Evolutionary conservation across 2,329 filamentous ascomycete species (phyloP).

Genomic region (Alternaria sp.): DNA sequence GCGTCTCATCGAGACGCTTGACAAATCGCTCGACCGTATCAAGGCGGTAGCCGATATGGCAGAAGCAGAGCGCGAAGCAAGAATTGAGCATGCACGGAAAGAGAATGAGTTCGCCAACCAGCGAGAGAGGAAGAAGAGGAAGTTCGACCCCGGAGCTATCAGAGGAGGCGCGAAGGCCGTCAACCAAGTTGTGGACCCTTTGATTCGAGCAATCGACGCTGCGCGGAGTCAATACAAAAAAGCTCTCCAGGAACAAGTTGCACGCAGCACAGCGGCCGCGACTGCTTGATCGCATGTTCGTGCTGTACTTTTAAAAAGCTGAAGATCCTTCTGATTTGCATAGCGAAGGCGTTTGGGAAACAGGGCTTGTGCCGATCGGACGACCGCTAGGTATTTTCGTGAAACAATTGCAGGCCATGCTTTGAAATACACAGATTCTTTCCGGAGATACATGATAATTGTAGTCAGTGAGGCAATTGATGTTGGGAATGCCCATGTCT

Average conservation of each 20-base stretch:
- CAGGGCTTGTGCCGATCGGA: neutral
- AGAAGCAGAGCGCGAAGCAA: conserved; percentile 72
- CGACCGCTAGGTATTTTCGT: neutral
- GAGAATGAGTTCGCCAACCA: conserved; percentile 74
- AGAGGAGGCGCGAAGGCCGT: conserved; percentile 80
- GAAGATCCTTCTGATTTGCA: conserved; percentile 24
- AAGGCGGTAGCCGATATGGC: conserved; percentile 80
- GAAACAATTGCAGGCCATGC: neutral
- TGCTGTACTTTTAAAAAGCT: too few species aligned
- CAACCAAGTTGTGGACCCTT: conserved; percentile 75
- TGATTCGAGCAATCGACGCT: conserved; percentile 71
- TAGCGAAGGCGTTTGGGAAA: conserved; percentile 40
- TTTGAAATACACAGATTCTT: neutral
- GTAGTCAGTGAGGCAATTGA: neutral
- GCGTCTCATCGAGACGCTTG: conserved; percentile 81
- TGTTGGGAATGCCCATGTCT: neutral
- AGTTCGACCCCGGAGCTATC: conserved; percentile 70
- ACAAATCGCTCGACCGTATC: conserved; percentile 78
- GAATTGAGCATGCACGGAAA: conserved; percentile 70
- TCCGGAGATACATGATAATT: neutral
- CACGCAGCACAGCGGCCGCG: conserved; percentile 12
- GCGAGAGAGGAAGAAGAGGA: conserved; percentile 74
- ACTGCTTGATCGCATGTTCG: neutral
- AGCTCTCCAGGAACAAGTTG: conserved; percentile 67
- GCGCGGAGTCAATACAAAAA: conserved; percentile 75